Percentiles rank a stretch among this genome's conserved stretches.
Conservation (phyloP, 768 basidiomycete genomes). For the Pisolithus marmoratus region DNA sequence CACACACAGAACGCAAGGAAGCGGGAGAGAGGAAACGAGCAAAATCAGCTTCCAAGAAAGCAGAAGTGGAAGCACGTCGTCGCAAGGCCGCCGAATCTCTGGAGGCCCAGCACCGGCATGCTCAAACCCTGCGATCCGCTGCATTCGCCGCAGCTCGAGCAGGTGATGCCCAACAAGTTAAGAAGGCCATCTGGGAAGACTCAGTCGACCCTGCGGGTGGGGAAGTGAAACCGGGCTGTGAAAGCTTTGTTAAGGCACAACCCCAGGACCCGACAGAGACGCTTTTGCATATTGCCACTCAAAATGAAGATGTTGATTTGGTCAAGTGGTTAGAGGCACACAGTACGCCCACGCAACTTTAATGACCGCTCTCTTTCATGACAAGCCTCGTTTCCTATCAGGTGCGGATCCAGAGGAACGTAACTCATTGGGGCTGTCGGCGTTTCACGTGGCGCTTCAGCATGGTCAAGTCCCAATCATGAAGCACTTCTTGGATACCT, state of each 20-base stretch:
- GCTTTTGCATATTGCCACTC: slow-evolving; percentile 61
- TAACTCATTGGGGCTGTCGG: slow-evolving; percentile 50
- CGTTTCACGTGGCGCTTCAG: slow-evolving; percentile 62
- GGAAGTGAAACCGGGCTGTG: slow-evolving; percentile 54
- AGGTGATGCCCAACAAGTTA: slow-evolving; percentile 48
- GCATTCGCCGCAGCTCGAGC: slow-evolving; percentile 62
- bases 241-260: slow-evolving; percentile 39
- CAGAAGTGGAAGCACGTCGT: slow-evolving; percentile 43
- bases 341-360: slow-evolving; percentile 40
- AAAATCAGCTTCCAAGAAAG: slow-evolving; percentile 52
- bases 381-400: slow-evolving; percentile 25
- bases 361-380: slow-evolving; percentile 17
- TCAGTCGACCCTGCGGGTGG: slow-evolving; percentile 67
- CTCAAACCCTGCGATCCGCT: slow-evolving; percentile 53
- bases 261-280: slow-evolving; percentile 61
- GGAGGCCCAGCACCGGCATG: slow-evolving; percentile 39
- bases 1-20: slow-evolving; percentile 42
- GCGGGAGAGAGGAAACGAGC: slow-evolving; percentile 55
- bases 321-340: slow-evolving; percentile 69
- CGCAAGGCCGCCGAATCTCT: slow-evolving; percentile 43
- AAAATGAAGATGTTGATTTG: slow-evolving; percentile 49
- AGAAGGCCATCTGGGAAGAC: slow-evolving; percentile 64
- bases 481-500: slow-evolving; percentile 55
- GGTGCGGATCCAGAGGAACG: slow-evolving; percentile 72
- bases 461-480: slow-evolving; percentile 48